Conservation (phyloP, 371 early-diverging fungal species). For the Mortierella sp. region DNA sequence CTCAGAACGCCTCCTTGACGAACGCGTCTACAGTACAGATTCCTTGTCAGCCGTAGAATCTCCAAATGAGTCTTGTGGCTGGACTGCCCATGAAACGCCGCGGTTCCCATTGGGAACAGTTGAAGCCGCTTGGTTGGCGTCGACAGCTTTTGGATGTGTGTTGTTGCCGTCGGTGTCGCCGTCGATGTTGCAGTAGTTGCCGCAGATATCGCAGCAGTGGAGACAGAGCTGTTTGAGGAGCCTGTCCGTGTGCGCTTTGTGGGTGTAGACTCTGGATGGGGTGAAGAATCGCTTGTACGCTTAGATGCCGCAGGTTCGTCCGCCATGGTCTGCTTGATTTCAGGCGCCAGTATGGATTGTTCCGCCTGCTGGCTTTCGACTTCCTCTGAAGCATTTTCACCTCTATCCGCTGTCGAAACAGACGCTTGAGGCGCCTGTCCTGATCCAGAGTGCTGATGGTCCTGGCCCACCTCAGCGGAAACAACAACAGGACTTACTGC, state of each 20-base stretch:
- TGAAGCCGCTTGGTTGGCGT: slow-evolving; percentile 9
- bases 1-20: slow-evolving; percentile 28
- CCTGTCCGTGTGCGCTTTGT: slow-evolving; percentile 23
- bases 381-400: not conserved
- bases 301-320: not conserved
- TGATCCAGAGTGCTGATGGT: not conserved
- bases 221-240: not conserved
- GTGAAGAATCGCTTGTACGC: slow-evolving; percentile 3
- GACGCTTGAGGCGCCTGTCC: not conserved
- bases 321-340: not conserved
- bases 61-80: slow-evolving; percentile 33
- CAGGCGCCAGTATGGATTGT: not conserved
- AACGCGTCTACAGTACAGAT: slow-evolving; percentile 41
- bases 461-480: not conserved
- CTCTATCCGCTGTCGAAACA: not conserved
- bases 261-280: not conserved
- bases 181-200: not conserved
- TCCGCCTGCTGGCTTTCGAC: not conserved
- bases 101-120: slow-evolving; percentile 37
- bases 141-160: not conserved
- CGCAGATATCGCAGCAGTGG: not conserved
- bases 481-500: not conserved
- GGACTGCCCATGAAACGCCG: slow-evolving; percentile 28
- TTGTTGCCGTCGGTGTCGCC: not conserved
- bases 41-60: slow-evolving; percentile 43